Base-by-base conservation (phyloP, 2,329 filamentous ascomycete genomes). In the Colletotrichum incanum region DNA sequence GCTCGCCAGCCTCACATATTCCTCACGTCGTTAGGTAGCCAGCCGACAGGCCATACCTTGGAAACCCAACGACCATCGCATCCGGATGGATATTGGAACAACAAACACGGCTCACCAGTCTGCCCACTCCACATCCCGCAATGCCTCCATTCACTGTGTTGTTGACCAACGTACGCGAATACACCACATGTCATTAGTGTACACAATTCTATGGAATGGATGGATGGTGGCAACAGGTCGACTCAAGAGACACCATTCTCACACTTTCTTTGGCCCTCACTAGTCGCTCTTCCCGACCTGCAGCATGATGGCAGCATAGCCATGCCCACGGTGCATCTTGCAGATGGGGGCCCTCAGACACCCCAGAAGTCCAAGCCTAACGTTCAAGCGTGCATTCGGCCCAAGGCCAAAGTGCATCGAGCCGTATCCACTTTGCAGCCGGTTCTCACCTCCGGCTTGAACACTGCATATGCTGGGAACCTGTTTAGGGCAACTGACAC, bases 401-500 rank as follows among this genome's bases (percentile, higher is more conserved):
- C 65, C 58, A 72, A 63, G 58, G 34, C 49, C 66, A 58, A 59
- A 59, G 66, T 72, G 65, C 65, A 64, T 70, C 65, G 39, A 65
- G 43, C 28, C 28, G 67, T 70, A 62, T 65, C 70, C 70, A 72
- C 70, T 72, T 60, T 56, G 23, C 60, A 65, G 59, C 65, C 65
- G 65, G 65, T 55, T 61, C 70, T 60, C 65, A 70, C 49, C 34
- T 70, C 66, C 60, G 66, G 70, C 52, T 23, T 43, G 39, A 26
- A 54, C 60, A 47, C 20, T 72, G 65, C 65, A 69, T 72, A 64
- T 72, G 66, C 70, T 70, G 28, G 59, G 70, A 70, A 64, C 70
- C 54, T 60, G 70, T 72, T 72, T 72, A 69, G 65, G 70, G 59
- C 59, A 69, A 65, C 37, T 66, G 45, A 43, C 65, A 49, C 45